Conservation (phyloP, 257 asterid species). For the Prunella vulgaris region DNA sequence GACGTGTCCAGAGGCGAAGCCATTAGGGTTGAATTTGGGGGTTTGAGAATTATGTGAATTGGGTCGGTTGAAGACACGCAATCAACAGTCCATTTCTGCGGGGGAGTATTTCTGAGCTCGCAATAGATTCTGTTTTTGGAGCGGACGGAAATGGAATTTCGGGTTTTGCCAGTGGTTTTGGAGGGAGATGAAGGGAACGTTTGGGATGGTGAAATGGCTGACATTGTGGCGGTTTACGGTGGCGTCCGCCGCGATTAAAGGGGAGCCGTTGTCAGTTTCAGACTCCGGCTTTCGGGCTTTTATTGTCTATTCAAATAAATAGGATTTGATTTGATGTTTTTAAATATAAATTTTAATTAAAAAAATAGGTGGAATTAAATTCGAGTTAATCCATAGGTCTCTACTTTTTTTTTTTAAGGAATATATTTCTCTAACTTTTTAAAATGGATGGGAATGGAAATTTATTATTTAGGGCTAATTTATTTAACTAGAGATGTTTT, state of each 20-base stretch:
- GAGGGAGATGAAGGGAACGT: constrained; percentile 24
- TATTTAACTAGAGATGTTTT: too few relatives aligned
- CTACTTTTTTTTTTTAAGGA: too few relatives aligned
- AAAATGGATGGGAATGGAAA: too few relatives aligned
- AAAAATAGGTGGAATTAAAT: too few relatives aligned
- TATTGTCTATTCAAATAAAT: background rate
- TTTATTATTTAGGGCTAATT: too few relatives aligned
- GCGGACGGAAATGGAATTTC: constrained; percentile 10
- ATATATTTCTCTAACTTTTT: too few relatives aligned
- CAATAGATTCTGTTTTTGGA: constrained; percentile 36
- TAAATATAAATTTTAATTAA: too few relatives aligned
- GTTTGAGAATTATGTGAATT: constrained; percentile 81
- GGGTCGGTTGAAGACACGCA: constrained; percentile 75
- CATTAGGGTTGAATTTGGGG: constrained; percentile 53
- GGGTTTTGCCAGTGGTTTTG: constrained; percentile 21
- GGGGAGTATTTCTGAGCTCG: constrained; percentile 42
- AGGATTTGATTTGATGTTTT: too few relatives aligned
- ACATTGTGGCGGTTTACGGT: constrained; percentile 42
- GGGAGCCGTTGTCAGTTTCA: constrained; percentile 19
- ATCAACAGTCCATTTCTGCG: constrained; percentile 73
- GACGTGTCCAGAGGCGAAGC: constrained; percentile 39
- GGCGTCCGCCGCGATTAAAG: constrained; percentile 38
- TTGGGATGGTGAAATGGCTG: constrained; percentile 51
- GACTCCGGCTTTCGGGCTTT: constrained; percentile 12
- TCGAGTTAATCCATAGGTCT: too few relatives aligned